A percentile compares a stretch with the other conserved stretches of the same genome.
Conservation (phyloP, 257 asterid genomes). For the Mitragyna speciosa region DNA sequence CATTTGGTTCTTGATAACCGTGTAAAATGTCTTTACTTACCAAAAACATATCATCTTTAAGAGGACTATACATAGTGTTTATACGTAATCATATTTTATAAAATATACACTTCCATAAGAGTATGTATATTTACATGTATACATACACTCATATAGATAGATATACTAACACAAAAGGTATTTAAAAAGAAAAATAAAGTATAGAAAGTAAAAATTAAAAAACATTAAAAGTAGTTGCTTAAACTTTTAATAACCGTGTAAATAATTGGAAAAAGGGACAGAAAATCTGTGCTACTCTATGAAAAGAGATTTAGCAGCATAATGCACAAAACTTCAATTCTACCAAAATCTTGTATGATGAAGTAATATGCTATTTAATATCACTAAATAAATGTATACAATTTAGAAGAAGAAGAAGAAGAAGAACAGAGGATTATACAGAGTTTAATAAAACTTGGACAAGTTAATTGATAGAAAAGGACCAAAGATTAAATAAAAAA, state of each 20-base stretch:
- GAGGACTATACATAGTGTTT: not conserved
- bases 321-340: not conserved
- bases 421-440: not conserved
- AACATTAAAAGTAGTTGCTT: slow-evolving; percentile 5
- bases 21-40: not conserved
- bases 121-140: not conserved
- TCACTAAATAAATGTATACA: not conserved
- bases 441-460: not conserved
- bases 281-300: not conserved
- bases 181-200: not conserved
- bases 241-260: not conserved
- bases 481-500: not conserved
- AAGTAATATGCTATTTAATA: not conserved
- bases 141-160: not conserved
- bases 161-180: not conserved
- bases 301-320: not conserved
- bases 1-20: slow-evolving; percentile 6
- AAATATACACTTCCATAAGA: not conserved
- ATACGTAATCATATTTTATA: not conserved
- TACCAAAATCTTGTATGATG: not conserved
- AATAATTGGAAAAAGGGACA: not conserved
- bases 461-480: slow-evolving; percentile 7
- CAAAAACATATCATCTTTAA: not conserved
- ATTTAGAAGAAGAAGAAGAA: not conserved
- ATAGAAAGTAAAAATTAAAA: not conserved